phyloP scores from a whole-genome alignment of 1,284 basidiomycete genomes.

The Cerioporus squamosus region DNA sequence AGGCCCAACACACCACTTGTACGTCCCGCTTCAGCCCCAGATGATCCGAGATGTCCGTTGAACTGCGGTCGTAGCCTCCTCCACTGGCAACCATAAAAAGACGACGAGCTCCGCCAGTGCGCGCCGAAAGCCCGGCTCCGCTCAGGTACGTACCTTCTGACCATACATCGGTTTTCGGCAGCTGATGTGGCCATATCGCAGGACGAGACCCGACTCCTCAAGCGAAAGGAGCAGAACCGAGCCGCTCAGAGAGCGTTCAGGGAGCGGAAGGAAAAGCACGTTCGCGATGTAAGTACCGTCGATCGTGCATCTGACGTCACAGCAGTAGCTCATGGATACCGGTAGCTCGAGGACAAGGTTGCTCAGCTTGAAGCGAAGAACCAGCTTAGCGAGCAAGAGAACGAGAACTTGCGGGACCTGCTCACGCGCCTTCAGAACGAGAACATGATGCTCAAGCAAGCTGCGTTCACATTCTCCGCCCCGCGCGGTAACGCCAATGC shows the following conservation, averaged over 20 bases:
- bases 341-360: constrained; percentile 81
- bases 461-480: constrained; percentile 75
- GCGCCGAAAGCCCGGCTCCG: constrained; percentile 47
- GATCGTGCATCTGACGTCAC: constrained; percentile 1
- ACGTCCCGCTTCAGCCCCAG: constrained; percentile 12
- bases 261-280: constrained; percentile 88
- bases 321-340: constrained; percentile 3
- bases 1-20: constrained; percentile 59
- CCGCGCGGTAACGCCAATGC: constrained; percentile 45
- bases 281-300: constrained; percentile 72
- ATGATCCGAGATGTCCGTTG: constrained; percentile 3
- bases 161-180: neutral
- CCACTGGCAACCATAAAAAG: constrained; percentile 19
- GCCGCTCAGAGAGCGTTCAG: constrained; percentile 86
- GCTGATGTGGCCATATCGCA: constrained; percentile 33
- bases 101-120: constrained; percentile 33
- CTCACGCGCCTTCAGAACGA: constrained; percentile 78
- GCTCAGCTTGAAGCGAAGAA: constrained; percentile 80
- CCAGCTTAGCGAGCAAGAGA: constrained; percentile 66
- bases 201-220: constrained; percentile 74
- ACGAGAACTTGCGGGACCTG: constrained; percentile 79
- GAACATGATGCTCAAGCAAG: constrained; percentile 74
- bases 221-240: constrained; percentile 87
- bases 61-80: constrained; percentile 18
- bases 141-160: constrained; percentile 31